Evolutionary conservation across 1,284 basidiomycete species (phyloP).

Genomic region (Mycena sp.): DNA sequence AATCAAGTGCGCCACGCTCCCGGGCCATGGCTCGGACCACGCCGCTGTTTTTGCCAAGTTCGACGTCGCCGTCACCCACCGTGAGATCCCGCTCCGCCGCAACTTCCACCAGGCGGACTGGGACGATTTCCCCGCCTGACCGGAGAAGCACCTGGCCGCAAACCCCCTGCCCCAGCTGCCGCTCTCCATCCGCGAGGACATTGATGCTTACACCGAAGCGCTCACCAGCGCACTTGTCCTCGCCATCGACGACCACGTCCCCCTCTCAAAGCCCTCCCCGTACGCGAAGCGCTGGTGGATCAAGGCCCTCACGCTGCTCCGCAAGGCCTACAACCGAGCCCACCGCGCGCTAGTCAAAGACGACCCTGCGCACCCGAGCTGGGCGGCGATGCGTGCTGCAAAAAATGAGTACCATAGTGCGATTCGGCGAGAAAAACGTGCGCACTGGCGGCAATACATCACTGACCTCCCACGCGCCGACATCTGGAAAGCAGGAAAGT

Average conservation of each 20-base stretch:
- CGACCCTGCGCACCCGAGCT: neutral
- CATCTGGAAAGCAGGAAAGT: slow-evolving; percentile 15
- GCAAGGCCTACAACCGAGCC: neutral
- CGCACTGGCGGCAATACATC: neutral
- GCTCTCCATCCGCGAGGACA: neutral
- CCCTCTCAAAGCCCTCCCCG: neutral
- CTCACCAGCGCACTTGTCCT: neutral
- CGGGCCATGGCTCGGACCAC: slow-evolving; percentile 40
- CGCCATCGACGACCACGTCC: neutral
- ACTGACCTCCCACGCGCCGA: neutral
- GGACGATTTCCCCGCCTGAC: neutral
- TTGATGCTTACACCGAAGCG: slow-evolving; percentile 5
- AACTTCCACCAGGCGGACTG: slow-evolving; percentile 37
- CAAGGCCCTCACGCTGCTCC: neutral
- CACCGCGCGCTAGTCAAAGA: neutral
- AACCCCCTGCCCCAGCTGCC: neutral
- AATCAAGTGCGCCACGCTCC: slow-evolving; percentile 32
- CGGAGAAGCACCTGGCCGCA: neutral
- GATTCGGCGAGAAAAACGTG: neutral
- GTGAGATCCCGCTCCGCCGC: neutral
- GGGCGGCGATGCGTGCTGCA: neutral
- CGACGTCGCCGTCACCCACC: slow-evolving; percentile 18
- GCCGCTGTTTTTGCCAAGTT: slow-evolving; percentile 38
- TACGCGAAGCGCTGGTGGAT: slow-evolving; percentile 8
- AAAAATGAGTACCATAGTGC: slow-evolving; percentile 21